Percentiles rank a stretch among this genome's conserved stretches.
These are phyloP conservation scores for Actinidia polygama DNA, from an alignment of 179 eudicot genomes.

Conservation along the genomic window DNA sequence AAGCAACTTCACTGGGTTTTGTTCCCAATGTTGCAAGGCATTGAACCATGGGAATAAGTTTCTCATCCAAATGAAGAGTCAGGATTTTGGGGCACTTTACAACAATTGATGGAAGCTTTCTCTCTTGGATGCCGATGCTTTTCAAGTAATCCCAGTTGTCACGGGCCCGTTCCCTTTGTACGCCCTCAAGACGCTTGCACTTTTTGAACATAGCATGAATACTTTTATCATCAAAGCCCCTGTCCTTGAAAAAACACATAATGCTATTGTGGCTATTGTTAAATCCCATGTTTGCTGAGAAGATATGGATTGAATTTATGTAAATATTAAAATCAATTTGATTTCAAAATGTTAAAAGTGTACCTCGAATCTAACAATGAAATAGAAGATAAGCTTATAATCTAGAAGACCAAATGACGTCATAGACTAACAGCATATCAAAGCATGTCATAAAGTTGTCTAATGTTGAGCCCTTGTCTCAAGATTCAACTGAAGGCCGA, in stretches of 20 bases:
- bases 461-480: neutral
- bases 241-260: constrained; percentile 88
- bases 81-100: constrained; percentile 87
- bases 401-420: neutral
- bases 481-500: neutral
- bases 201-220: constrained; percentile 72
- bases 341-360: neutral
- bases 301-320: neutral
- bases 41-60: constrained; percentile 87
- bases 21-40: constrained; percentile 81
- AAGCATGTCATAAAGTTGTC: neutral
- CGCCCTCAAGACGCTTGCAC: constrained; percentile 78
- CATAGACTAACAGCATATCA: neutral
- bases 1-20: constrained; percentile 72
- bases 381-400: neutral
- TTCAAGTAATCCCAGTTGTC: constrained; percentile 83
- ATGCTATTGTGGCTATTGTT: constrained; percentile 53
- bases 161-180: constrained; percentile 62
- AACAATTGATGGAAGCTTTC: constrained; percentile 78
- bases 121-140: constrained; percentile 85
- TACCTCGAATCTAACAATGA: neutral
- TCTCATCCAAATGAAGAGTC: constrained; percentile 72
- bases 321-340: neutral
- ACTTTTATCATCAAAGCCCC: constrained; percentile 83
- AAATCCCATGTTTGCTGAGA: constrained; percentile 61